Evolutionary conservation across 345 rosid genomes (phyloP), one percentile per base, ranked within the genome.

Genomic region (Hevea brasiliensis): DNA sequence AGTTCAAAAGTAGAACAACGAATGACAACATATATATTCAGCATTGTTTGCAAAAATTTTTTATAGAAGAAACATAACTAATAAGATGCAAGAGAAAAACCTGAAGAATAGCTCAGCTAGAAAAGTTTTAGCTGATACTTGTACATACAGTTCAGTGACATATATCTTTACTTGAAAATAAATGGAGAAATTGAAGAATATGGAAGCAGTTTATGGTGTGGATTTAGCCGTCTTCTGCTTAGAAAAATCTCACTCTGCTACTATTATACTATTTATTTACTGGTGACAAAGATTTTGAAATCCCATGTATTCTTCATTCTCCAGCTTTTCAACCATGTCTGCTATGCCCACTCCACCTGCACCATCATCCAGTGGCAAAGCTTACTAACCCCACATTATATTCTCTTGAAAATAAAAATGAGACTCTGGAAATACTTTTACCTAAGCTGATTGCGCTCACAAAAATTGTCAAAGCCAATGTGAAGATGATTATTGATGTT

Each of bases 1-100:
- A 57, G 64, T 42, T 15, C 64, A 70, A 57, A 57, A 56, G 3
- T 42, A 24, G 45, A 69, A 37, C 35, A 71, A 26, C 6, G 58
- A 24, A 24, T 8, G 3, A 50, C n/a, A 50, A 7, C 0, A 60
- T 0, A 8, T 0, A 67, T 6, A 45, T n/a, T n/a, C 88, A 70
- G 89, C 90, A 70, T 91, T 95, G 78, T 92, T 92, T 51, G 87
- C 96, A 51, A 82, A 32, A 53, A 95, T 95, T 98, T 92, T 50
- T 17, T 50, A 50, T 50, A 4, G 18, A 20, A 20, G 6, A 6
- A 50, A 50, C 15, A 50, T 14, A 8, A 48, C 17, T 14, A 48
- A 48, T 48, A 48, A 48, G 53, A 48, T 17, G 55, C 37, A 32
- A 1, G 37, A 32, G 37, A 32, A 4, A 47, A 50, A 50, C 48